Evolutionary conservation across 139 green algal genomes (phyloP), one percentile per base, ranked within the genome.

Genomic region (Chlamydomonas incerta): DNA sequence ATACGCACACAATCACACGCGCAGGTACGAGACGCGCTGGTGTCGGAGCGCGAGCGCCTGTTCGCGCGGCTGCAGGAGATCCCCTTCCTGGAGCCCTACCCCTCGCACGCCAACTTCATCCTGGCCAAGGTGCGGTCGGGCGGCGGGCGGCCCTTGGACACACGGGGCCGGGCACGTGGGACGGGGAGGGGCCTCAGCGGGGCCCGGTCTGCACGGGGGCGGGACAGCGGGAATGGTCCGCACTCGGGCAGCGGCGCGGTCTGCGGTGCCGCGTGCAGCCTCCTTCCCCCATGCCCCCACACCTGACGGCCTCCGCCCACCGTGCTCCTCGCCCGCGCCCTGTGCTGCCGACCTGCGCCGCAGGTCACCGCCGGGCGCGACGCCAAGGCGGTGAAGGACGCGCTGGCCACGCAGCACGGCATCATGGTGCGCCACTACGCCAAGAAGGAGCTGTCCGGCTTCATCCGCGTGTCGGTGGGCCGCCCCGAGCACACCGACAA

Each of bases 21-120:
- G 41, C 41, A 89, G 34, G 96, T 99, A 37, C 91, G 94, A 9
- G 82, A 98, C 31, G 87, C 91, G n/a, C 60, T 85, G 85, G 91
- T 99, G 21, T 34, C 52, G 46, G 98, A 99, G 91, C 90, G 97
- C 35, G 89, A 91, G 26, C 90, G 94, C 0, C 81, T 99, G 67
- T 92, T 93, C 23, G 69, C 74, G 1, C 68, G 75, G 57, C 90
- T 99, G 41, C 57, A 93, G 72, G 76, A 72, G 6, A 85, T 99
- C 11, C 88, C 92, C 29, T 99, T 93, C 90, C 88, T 99, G 76
- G 84, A 98, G 86, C 98, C 97, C 31, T 98, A 96, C 90, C 96
- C 95, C 37, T 98, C 94, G 23, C 80, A 96, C 31, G 94, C 96
- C 72, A 99, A 99, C 94, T 99, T 99, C 82, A 93, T 99, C 18